These are phyloP conservation scores for Fusarium buxicola DNA, from an alignment of 2,329 filamentous ascomycete species.

Conservation along the genomic window DNA sequence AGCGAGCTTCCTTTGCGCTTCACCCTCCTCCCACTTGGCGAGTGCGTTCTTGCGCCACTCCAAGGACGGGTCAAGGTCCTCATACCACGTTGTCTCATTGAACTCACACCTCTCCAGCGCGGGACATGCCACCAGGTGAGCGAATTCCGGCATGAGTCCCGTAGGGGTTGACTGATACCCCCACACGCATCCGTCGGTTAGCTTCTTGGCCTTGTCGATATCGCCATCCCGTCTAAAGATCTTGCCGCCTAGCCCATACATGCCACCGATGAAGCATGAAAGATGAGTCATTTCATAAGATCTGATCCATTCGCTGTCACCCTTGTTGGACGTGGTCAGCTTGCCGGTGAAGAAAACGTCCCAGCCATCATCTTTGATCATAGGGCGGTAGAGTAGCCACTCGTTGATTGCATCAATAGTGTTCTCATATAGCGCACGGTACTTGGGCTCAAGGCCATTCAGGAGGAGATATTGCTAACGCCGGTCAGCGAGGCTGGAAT, in stretches of 20 bases:
- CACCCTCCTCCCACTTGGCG: constrained; percentile 58
- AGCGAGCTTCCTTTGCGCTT: constrained; percentile 49
- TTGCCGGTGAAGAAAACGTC: constrained; percentile 82
- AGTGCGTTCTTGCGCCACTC: constrained; percentile 58
- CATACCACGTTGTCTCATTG: constrained; percentile 61
- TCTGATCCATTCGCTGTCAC: constrained; percentile 53
- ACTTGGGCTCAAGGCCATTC: constrained; percentile 78
- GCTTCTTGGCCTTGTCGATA: constrained; percentile 70
- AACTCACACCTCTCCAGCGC: constrained; percentile 62
- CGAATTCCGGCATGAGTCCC: constrained; percentile 74
- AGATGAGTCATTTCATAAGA: constrained; percentile 73
- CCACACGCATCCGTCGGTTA: constrained; percentile 78
- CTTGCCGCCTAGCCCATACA: constrained; percentile 74
- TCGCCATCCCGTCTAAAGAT: constrained; percentile 70
- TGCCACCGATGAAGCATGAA: constrained; percentile 77
- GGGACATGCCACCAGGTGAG: constrained; percentile 59
- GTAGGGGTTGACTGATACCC: constrained; percentile 70
- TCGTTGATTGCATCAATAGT: constrained; percentile 76
- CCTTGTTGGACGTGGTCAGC: constrained; percentile 60
- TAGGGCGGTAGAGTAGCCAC: constrained; percentile 81
- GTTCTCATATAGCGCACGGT: constrained; percentile 77
- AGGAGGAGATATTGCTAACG: constrained; percentile 77
- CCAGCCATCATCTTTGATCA: constrained; percentile 72
- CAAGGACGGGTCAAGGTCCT: constrained; percentile 60
- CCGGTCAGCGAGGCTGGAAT: constrained; percentile 33